Percentiles rank a stretch among this genome's conserved stretches.
phyloP scores from a whole-genome alignment of 2,329 filamentous ascomycete genomes.

The Monosporascus sp. region DNA sequence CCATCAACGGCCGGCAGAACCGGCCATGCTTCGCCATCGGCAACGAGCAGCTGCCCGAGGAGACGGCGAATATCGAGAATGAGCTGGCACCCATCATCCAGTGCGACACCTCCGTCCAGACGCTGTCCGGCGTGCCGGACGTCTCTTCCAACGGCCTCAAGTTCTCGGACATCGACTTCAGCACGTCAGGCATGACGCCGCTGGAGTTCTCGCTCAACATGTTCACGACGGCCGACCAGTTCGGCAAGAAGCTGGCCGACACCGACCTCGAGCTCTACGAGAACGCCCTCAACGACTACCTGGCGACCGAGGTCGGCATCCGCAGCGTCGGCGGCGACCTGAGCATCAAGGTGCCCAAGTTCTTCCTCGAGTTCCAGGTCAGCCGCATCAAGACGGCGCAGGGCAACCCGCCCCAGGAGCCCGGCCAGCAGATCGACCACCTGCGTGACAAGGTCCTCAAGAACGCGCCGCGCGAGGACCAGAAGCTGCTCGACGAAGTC shows the following conservation, averaged over 20 bases:
- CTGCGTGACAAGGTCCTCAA: conserved; percentile 52
- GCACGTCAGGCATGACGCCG: conserved; percentile 39
- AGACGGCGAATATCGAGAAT: conserved; percentile 39
- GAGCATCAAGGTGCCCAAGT: conserved; percentile 57
- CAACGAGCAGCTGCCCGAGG: conserved; percentile 42
- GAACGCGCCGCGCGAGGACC: conserved; percentile 45
- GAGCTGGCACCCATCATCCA: conserved; percentile 40
- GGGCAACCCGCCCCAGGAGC: conserved; percentile 45
- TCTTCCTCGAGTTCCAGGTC: conserved; percentile 57
- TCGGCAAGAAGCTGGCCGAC: conserved; percentile 42
- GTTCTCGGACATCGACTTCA: conserved; percentile 54
- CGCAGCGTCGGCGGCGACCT: conserved; percentile 47
- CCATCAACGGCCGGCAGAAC: conserved; percentile 2
- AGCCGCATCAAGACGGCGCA: conserved; percentile 55
- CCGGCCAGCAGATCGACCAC: conserved; percentile 51
- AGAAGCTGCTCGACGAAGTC: conserved; percentile 49
- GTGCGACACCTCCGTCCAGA: conserved; percentile 42
- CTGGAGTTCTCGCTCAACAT: conserved; percentile 48
- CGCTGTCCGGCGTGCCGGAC: conserved; percentile 50
- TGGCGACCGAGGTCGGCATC: conserved; percentile 55
- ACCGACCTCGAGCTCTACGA: conserved; percentile 48
- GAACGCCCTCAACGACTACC: conserved; percentile 49
- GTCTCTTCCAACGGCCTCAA: conserved; percentile 44
- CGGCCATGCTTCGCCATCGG: conserved; percentile 51
- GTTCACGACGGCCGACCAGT: conserved; percentile 46